phyloP scores from a whole-genome alignment of 1,284 basidiomycete species.

The Ceratobasidium sp. region DNA sequence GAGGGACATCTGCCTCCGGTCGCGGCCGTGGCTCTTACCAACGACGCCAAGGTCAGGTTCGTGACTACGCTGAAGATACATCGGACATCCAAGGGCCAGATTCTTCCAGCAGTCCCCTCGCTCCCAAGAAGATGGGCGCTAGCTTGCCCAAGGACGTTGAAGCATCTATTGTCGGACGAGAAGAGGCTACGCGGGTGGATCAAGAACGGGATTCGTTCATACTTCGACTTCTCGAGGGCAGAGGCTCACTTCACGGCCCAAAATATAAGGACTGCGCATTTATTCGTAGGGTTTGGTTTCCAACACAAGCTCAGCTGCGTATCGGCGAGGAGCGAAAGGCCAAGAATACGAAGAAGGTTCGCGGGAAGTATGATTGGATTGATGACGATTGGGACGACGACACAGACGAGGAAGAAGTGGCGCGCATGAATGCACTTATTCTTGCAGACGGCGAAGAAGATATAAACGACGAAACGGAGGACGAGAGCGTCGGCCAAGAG shows the following conservation, averaged over 20 bases:
- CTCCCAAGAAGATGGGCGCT: neutral
- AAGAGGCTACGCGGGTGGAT: slow-evolving; percentile 39
- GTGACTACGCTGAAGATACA: neutral
- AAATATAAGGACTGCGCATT: slow-evolving; percentile 30
- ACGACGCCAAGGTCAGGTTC: neutral
- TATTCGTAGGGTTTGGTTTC: slow-evolving; percentile 44
- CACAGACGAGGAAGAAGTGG: slow-evolving; percentile 26
- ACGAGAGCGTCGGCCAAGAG: neutral
- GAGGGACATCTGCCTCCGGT: neutral
- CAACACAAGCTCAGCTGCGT: slow-evolving; percentile 11
- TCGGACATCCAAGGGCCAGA: neutral
- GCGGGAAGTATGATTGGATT: slow-evolving; percentile 4
- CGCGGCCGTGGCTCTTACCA: neutral
- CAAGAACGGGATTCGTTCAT: slow-evolving; percentile 31
- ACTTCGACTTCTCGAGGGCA: slow-evolving; percentile 40
- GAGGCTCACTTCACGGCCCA: slow-evolving; percentile 15
- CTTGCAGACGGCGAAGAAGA: slow-evolving; percentile 6
- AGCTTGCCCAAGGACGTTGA: neutral
- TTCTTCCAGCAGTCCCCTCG: neutral
- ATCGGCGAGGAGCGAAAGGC: slow-evolving; percentile 3
- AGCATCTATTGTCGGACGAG: slow-evolving; percentile 11
- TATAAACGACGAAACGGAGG: slow-evolving; percentile 28
- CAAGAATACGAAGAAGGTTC: neutral
- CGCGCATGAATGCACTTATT: neutral
- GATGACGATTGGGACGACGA: slow-evolving; percentile 32